A percentile compares a stretch with the other conserved stretches of the same genome.
Conservation (phyloP, 768 basidiomycete genomes). For the Rhodotorula kratochvilovae region DNA sequence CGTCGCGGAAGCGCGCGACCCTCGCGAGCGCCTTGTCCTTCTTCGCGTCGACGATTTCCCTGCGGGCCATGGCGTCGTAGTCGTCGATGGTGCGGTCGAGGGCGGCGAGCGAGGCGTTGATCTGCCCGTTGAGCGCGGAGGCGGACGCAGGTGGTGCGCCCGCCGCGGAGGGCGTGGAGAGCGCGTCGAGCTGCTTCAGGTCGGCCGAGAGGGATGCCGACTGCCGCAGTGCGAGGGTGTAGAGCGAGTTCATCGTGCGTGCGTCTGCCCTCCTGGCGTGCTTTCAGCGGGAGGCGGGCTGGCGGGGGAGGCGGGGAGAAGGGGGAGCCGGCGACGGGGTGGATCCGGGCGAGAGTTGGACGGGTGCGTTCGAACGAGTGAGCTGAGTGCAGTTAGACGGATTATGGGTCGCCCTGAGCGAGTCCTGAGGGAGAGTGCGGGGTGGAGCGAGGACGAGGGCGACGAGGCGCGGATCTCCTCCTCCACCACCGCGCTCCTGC, state of each 20-base stretch:
- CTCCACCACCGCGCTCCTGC: no score
- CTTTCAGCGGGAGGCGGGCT: not conserved
- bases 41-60: conserved; percentile 93
- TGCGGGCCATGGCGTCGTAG: conserved; percentile 91
- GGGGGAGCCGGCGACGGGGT: not conserved
- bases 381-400: no score
- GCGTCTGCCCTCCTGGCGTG: no score
- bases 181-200: conserved; percentile 72
- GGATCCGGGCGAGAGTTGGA: no score
- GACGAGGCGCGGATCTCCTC: no score
- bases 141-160: conserved; percentile 53
- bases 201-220: conserved; percentile 82
- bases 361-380: no score
- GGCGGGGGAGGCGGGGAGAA: not conserved
- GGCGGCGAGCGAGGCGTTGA: conserved; percentile 92
- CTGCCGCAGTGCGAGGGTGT: conserved; percentile 87
- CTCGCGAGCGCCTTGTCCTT: conserved; percentile 96
- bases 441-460: not conserved
- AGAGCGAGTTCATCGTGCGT: conserved; percentile 80
- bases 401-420: no score
- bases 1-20: conserved; percentile 81
- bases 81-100: conserved; percentile 93
- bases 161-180: conserved; percentile 62
- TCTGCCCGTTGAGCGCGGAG: conserved; percentile 68
- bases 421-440: no score